phyloP scores from a whole-genome alignment of 2,329 filamentous ascomycete species.

The Paracorniculantispora psalliotae region DNA sequence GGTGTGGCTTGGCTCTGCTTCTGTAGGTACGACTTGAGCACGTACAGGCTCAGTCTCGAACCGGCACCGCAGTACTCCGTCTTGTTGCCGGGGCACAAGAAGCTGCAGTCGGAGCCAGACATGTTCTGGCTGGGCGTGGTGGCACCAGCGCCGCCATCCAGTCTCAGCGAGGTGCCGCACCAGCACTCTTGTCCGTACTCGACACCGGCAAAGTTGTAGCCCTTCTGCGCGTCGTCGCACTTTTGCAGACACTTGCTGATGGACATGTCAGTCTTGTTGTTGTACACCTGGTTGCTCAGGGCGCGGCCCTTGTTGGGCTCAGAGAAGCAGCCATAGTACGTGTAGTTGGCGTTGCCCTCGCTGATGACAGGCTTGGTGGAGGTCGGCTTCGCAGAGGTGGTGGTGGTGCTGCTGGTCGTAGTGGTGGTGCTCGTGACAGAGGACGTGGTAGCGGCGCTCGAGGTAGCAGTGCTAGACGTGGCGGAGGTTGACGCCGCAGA shows the following conservation, averaged over 20 bases:
- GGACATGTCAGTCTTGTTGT: conserved; percentile 28
- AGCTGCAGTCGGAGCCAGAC: conserved; percentile 26
- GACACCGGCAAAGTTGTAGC: conserved; percentile 32
- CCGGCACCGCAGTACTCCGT: conserved; percentile 28
- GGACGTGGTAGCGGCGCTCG: background rate
- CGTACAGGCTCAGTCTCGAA: conserved; percentile 28
- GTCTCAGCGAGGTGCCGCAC: conserved; percentile 30
- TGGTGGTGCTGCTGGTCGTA: background rate
- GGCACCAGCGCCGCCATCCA: conserved; percentile 20
- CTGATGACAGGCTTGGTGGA: conserved; percentile 25
- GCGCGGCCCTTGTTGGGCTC: conserved; percentile 31
- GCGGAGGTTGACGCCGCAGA: background rate
- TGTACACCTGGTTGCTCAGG: conserved; percentile 25
- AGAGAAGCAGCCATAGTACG: conserved; percentile 31
- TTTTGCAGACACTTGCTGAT: conserved; percentile 28
- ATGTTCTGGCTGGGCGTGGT: conserved; percentile 26
- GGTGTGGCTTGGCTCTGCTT: background rate
- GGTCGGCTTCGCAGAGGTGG: conserved; percentile 17
- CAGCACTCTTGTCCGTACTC: conserved; percentile 36
- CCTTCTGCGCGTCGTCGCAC: conserved; percentile 20
- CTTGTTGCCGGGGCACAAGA: conserved; percentile 30
- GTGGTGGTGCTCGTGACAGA: background rate
- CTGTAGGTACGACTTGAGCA: conserved; percentile 13
- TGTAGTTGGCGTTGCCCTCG: conserved; percentile 32
- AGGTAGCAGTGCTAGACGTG: background rate